Base-by-base conservation (phyloP, 1,139 yeast genomes). In the Taphrina betulina region DNA sequence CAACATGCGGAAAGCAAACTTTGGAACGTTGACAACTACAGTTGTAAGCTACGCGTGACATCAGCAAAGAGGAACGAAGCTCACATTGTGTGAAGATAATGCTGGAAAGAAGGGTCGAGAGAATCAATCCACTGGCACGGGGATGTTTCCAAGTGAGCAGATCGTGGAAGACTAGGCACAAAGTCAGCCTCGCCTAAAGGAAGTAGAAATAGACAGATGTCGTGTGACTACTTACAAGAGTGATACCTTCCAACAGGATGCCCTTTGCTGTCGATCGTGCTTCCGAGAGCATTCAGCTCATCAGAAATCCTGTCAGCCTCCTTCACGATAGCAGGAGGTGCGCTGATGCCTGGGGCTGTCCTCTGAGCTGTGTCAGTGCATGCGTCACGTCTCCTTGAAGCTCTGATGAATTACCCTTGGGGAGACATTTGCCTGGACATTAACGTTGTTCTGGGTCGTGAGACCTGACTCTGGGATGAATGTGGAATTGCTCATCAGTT, bases 121-220 rank as follows among this genome's bases (percentile, higher is more conserved):
- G 37, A 19, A 53, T 45, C 23, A 41, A 10, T 3, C 58, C 58
- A 23, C 41, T 35, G n/a, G 58, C 57, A 19, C 58, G 58, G 12
- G 58, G 58, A 22, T 56, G 43, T 29, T 56, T 54, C 58, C 58
- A 56, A 14, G 58, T 56, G 28, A 56, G 43, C 20, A 56, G 44
- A 4, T 56, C 58, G 43, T 33, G 36, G 44, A 53, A 44, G 34
- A 42, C 38, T 34, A 8, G 16, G 26, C n/a, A 16, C 33, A 48
- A 2, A 19, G 2, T 10, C n/a, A 33, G 37, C 16, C 37, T 14
- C 37, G 37, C 37, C n/a, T n/a, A n/a, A 23, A 8, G 16, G 23
- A 4, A 17, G 10, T 5, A 35, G 35, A 10, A 14, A 14, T 14
- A 2, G 35, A 31, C 10, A 19, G 8, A 19, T 17, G 38, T 43